Percentiles rank a stretch among this genome's conserved stretches.
These are phyloP conservation scores for Hordeum vulgare DNA, from an alignment of 176 grass and related monocot species.

Conservation along the genomic window DNA sequence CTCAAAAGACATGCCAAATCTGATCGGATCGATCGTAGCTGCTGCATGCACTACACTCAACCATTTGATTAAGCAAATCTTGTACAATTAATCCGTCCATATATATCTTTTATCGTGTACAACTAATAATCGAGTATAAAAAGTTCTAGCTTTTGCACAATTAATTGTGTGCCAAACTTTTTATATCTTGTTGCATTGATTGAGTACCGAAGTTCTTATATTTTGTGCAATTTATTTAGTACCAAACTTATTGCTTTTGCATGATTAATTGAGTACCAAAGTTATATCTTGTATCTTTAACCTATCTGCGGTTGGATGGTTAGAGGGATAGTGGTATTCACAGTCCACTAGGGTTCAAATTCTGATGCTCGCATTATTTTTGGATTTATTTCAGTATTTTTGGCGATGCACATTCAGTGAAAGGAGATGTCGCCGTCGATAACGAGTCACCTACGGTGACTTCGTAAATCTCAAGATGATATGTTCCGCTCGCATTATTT, in stretches of 20 bases:
- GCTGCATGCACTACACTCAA: background rate
- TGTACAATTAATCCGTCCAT: background rate
- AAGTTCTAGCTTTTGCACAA: background rate
- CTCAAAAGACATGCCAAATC: conserved; percentile 1
- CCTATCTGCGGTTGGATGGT: no score
- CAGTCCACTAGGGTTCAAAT: no score
- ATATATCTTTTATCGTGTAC: background rate
- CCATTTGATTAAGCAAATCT: background rate
- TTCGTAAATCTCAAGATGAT: no score
- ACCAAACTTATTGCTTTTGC: background rate
- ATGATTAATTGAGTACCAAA: background rate
- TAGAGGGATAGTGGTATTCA: no score
- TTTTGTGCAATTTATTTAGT: background rate
- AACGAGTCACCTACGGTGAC: no score
- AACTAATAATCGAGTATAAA: background rate
- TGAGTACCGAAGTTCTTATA: background rate
- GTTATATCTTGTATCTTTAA: background rate
- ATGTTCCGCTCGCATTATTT: no score
- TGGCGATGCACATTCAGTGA: no score
- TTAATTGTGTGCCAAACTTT: background rate
- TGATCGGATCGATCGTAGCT: background rate
- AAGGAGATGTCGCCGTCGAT: no score
- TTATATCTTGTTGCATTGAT: background rate
- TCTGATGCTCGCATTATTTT: no score
- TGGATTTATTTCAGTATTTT: no score